These are phyloP conservation scores for Flaveria trinervia DNA, from an alignment of 129 eudicot genomes.

Conservation along the genomic window DNA sequence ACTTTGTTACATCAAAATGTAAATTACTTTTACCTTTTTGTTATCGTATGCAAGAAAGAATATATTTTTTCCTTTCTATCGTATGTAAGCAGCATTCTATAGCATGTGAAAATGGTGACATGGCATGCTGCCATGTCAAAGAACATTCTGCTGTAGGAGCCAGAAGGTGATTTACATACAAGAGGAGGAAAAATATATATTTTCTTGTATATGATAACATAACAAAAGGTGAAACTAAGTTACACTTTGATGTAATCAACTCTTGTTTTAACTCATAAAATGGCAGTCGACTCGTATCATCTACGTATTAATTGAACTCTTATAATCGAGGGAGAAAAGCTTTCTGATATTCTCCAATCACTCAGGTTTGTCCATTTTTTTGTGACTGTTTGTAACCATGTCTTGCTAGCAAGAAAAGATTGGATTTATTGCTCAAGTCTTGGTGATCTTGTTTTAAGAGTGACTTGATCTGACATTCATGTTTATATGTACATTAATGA, in stretches of 20 bases:
- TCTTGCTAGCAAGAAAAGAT: slow-evolving; percentile 12
- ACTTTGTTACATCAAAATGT: not conserved
- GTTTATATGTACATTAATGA: slow-evolving; percentile 6
- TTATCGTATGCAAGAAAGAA: not conserved
- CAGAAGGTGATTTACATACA: not conserved
- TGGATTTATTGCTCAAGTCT: slow-evolving; percentile 13
- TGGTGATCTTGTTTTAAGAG: slow-evolving; percentile 14
- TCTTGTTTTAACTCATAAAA: too few relatives aligned
- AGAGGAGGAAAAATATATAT: not conserved
- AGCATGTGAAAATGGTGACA: not conserved
- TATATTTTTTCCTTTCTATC: not conserved
- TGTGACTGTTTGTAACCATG: slow-evolving; percentile 15
- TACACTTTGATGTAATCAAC: not conserved
- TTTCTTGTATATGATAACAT: not conserved
- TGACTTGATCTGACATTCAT: not conserved
- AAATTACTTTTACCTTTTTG: not conserved
- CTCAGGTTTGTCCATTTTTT: slow-evolving; percentile 19
- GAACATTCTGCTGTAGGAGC: not conserved
- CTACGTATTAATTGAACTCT: not conserved
- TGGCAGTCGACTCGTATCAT: too few relatives aligned
- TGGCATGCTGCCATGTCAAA: not conserved
- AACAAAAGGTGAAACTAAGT: not conserved
- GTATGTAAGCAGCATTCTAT: not conserved
- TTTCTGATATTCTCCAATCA: slow-evolving; percentile 10
- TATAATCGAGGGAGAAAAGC: not conserved